Evolutionary conservation across 2,329 filamentous ascomycete species (phyloP), one percentile per base, ranked within the genome.

Genomic region (Fusarium sulawesiense): DNA sequence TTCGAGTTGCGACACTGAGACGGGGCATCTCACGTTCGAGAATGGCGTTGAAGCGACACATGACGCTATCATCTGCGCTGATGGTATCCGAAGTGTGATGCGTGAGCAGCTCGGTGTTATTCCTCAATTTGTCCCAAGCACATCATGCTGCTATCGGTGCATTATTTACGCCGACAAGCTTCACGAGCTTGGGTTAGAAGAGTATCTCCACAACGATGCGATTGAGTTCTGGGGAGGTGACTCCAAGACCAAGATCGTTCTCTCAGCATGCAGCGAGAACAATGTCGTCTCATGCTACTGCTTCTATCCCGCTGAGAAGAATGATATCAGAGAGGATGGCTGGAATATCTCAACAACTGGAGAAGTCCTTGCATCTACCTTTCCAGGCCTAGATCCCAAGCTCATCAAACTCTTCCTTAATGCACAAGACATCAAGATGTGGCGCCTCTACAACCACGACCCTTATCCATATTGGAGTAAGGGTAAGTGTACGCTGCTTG

Each of bases 161-260:
- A 65, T 64, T 3, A 57, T 65, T 0, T 64, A 65, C 11, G 61
- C 62, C 6, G 46, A 65, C 6, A 58, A 64, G 8, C 60, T 64
- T 2, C 51, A 45, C 0, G 41, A 65, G 5, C 45, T 64, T 0
- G 60, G 41, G 5, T n/a, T 65, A 2, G 62, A 64, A 5, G 60
- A 65, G 14, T 65, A 50, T 4, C 50, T 64, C 6, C 45, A 65
- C 13, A 64, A 65, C 76, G 81, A 77, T 18, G 88, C 87, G 0
- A 79, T 91, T 2, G 86, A 91, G 74, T 90, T 89, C 76, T 90
- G 88, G 88, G 88, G 88, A n/a, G 88, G 88, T 3, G 82, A 86
- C 40, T 76, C 73, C 3, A 66, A 71, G 57, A 84, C 89, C 76
- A 91, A 90, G 80, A 90, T 91, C 58, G 88, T 90, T 6, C 81